These are phyloP conservation scores for Fusarium devonianum DNA, from an alignment of 2,329 filamentous ascomycete genomes.

Conservation along the genomic window DNA sequence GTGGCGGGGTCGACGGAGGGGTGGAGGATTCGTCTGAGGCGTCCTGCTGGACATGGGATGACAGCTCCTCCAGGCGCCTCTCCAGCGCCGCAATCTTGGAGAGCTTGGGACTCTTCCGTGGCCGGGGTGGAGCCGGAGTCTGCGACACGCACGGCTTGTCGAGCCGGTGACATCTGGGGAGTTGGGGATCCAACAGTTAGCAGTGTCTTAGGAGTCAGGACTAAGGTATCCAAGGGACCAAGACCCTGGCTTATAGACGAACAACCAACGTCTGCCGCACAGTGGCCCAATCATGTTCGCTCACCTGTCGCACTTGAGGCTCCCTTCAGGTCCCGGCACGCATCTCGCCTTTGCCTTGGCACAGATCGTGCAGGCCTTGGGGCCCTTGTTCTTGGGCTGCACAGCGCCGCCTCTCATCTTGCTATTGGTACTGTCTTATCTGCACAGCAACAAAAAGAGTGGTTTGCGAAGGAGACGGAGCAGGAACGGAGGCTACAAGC, in stretches of 20 bases:
- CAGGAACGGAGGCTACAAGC: constrained; percentile 26
- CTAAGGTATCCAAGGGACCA: too few species aligned
- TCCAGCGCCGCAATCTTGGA: constrained; percentile 60
- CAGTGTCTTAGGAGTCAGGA: too few species aligned
- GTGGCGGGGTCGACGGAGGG: constrained; percentile 12
- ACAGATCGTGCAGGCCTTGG: constrained; percentile 59
- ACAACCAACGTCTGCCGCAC: not conserved
- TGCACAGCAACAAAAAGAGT: constrained; percentile 14
- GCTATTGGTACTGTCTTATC: constrained; percentile 27
- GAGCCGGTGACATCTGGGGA: constrained; percentile 55
- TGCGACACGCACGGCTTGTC: constrained; percentile 56
- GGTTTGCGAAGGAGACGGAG: constrained; percentile 35
- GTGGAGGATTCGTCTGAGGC: constrained; percentile 21
- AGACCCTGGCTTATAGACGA: too few species aligned
- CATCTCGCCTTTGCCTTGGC: constrained; percentile 62
- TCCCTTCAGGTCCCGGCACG: constrained; percentile 51
- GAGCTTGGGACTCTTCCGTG: constrained; percentile 55
- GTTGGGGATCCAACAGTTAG: constrained; percentile 13
- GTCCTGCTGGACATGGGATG: constrained; percentile 51
- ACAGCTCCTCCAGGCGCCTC: constrained; percentile 58
- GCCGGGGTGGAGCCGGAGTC: constrained; percentile 56
- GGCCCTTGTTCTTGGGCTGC: constrained; percentile 50
- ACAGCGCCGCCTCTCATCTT: constrained; percentile 30
- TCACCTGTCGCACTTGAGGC: constrained; percentile 57
- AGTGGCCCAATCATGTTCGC: constrained; percentile 27